Conservation (phyloP, 441 rosid species). For the Erodium texanum region DNA sequence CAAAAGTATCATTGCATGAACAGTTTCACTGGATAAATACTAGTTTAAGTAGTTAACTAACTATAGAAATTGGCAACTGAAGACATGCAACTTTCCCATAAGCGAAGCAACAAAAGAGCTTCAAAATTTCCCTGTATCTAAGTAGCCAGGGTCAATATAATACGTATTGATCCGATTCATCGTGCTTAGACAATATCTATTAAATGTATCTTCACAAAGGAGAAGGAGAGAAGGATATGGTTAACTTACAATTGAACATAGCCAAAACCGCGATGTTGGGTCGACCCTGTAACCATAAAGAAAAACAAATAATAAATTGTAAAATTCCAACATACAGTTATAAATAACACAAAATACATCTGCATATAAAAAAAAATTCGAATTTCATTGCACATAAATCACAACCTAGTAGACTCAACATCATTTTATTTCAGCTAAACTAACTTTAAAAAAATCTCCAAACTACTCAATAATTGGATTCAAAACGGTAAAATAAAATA, state of each 20-base stretch:
- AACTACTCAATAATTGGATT: neutral
- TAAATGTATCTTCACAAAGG: neutral
- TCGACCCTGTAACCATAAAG: constrained; percentile 47
- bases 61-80: no score
- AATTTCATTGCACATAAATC: neutral
- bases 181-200: neutral
- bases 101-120: no score
- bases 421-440: neutral
- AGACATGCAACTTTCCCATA: no score
- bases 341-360: neutral
- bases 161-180: neutral
- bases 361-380: neutral
- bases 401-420: neutral
- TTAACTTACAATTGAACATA: constrained; percentile 79
- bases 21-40: no score
- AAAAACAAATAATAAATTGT: neutral
- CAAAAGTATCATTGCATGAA: no score
- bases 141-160: neutral
- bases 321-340: neutral
- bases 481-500: no score
- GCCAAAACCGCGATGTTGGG: constrained; percentile 75
- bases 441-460: neutral
- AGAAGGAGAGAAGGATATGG: constrained; percentile 7
- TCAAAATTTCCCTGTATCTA: no score
- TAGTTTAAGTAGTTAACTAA: no score